Base-by-base conservation (phyloP, 805 yeast genomes). In the Spathaspora girioi region DNA sequence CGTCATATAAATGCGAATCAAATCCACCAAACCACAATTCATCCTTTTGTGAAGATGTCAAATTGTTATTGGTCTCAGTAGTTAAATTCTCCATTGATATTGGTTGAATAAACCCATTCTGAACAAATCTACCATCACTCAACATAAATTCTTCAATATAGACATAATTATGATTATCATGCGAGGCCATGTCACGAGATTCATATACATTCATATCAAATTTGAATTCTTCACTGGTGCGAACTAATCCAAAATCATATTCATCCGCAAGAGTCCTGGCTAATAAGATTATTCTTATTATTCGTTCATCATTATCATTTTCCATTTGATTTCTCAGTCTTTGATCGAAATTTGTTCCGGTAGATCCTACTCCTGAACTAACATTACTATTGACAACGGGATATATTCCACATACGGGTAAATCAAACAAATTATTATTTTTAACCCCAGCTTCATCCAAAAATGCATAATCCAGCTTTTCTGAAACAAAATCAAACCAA, bases 401-500 rank as follows among this genome's bases (percentile, higher is more conserved):
- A 15, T 66, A 63, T 3, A 42, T 42, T 9, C 91, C 93, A 57
- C 88, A 82, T 7, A 79, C 73, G 6, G 93, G 91, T 45, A 79
- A 66, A 65, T 87, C 92, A 61, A 84, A 80, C 51, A 83, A 71
- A 55, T 78, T 76, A 29, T 59, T 54, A 51, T 78, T 80, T 45
- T 66, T 65, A n/a, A 85, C 78, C 9, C 91, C 90, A 3, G 85
- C 80, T 19, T 76, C 76, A 45, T 68, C 73, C 35, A 73, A 68
- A 45, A 72, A 78, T 41, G 68, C 68, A 56, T 77, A 79, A 56
- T 83, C 87, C 4, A 70, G 72, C 60, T 86, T 87, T 43, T 75
- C 63, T 14, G 71, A 61, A 40, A 87, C 71, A 23, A 71, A 69
- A 65, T 87, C 92, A 67, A 81, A 88, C 93, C 94, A 87, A 42